Evolutionary conservation across 805 yeast genomes (phyloP), one percentile per base, ranked within the genome.

Genomic region (Danielia reshetovae): DNA sequence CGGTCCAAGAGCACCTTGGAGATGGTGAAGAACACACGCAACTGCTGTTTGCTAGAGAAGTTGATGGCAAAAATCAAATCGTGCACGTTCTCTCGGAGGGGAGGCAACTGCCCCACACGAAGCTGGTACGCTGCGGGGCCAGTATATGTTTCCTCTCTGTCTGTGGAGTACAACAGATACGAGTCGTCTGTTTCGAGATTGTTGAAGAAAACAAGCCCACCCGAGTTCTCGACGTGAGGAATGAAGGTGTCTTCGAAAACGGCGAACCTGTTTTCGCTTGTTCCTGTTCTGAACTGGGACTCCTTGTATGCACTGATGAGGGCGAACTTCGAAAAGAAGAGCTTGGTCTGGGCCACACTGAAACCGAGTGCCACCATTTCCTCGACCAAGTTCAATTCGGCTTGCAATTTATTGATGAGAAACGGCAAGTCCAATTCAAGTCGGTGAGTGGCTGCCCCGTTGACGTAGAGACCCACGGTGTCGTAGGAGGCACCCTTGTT

Each of bases 1-100:
- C 75, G 71, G 9, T 70, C 65, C n/a, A 78, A 49, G 2, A 78
- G 62, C 2, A 74, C 56, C 17, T 69, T 65, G 2, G 81, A 48
- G 22, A 78, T 62, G 7, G 80, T 64, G 13, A 72, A 57, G 18
- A 80, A 55, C 2, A 72, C 74, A 12, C 62, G 53, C 13, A 81
- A 48, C 39, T 84, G 81, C 2, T 63, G 59, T 10, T 63, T 61
- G 41, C 77, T 66, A 2, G 79, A 61, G 14, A 87, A 62, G 43
- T 81, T 79, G 9, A 89, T 51, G 0, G 74, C 85, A 49, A 90
- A 79, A 0, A 90, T 73, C 15, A 82, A 38, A 27, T 86, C 83
- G 53, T 85, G 85, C 42, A 86, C 69, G 52, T 90, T 90, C 43
- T 85, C 87, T 34, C 71, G 68, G 24, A 80, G 70, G 5, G 72